Base-by-base conservation (phyloP, 257 asterid species). In the Eustoma russellianum region DNA sequence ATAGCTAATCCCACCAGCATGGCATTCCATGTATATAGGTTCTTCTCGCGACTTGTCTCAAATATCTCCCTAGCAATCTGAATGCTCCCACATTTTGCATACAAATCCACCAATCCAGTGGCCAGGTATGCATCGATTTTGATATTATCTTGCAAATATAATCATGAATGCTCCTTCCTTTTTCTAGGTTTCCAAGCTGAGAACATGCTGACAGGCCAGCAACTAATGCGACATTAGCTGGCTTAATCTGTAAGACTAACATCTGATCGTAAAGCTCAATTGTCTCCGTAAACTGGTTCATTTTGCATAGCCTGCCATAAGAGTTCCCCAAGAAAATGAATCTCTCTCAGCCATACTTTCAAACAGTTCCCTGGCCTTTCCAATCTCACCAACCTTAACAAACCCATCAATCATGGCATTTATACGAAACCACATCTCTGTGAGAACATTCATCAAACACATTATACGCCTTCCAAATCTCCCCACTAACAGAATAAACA, bases 161-260 rank as follows among this genome's bases (percentile, higher is more conserved):
- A 10, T 66, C 55, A 70, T 82, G 95, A 33, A 90, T 62, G n/a
- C 41, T 38, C 69, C 61, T 78, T 46, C 96, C 98, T 50, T 77
- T 81, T 9, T 64, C 81, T 45, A 78, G 61, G 55, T 83, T 84
- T 43, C 95, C 95, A 0, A 81, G 63, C 66, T 77, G 96, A 0
- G 98, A 79, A 67, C 98, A 90, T 45, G 96, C 94, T 0, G 96
- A 83, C 35, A 90, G 92, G 1, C 46, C 80, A 1, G 95, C 68
- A 71, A 82, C 96, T 48, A 83, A 59, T 3, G 95, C 78, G 3
- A 73, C 73, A 28, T 83, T 83, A 48, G 82, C 82, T 40, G 78
- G 74, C 55, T 50, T 61, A 6, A 70, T 73, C 35, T 10, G 46
- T 40, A 34, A 70, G n/a, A 3, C 56, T n/a, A 70, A 41, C 89